These are phyloP conservation scores for Aspergillus affinis DNA, from an alignment of 495 filamentous ascomycete genomes.

Conservation along the genomic window DNA sequence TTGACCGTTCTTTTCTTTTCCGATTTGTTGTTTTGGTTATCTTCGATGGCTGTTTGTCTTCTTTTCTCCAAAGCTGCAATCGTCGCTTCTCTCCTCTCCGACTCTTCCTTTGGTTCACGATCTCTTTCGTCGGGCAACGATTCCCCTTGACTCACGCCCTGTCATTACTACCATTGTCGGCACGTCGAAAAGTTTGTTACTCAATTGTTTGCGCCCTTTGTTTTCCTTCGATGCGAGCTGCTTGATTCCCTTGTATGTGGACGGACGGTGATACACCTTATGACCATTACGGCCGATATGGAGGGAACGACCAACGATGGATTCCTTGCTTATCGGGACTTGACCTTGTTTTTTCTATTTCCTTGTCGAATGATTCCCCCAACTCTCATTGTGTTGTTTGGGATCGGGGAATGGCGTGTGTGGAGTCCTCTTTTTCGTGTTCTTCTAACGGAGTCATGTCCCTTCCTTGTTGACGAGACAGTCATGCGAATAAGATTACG, in stretches of 20 bases:
- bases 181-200: slow-evolving; percentile 46
- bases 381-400: slow-evolving; percentile 23
- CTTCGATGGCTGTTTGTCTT: slow-evolving; percentile 26
- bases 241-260: slow-evolving; percentile 40
- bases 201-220: slow-evolving; percentile 23
- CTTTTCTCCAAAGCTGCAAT: slow-evolving; percentile 26
- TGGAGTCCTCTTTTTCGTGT: slow-evolving; percentile 24
- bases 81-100: slow-evolving; percentile 23
- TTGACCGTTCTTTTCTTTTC: slow-evolving; percentile 12
- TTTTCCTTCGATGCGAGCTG: slow-evolving; percentile 33
- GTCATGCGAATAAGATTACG: slow-evolving; percentile 28
- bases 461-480: slow-evolving; percentile 30
- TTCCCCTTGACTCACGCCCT: slow-evolving; percentile 31
- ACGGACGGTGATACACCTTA: slow-evolving; percentile 36
- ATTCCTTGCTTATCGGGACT: not conserved
- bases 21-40: slow-evolving; percentile 27
- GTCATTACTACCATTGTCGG: slow-evolving; percentile 39
- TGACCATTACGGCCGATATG: slow-evolving; percentile 44
- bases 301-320: slow-evolving; percentile 26
- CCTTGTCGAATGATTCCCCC: slow-evolving; percentile 5
- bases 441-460: slow-evolving; percentile 26
- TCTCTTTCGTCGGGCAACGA: slow-evolving; percentile 7
- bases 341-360: slow-evolving; percentile 16
- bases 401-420: slow-evolving; percentile 30
- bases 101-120: slow-evolving; percentile 9